Conservation (phyloP, 208 protist species). For the Endotrypanum monterogeii region DNA sequence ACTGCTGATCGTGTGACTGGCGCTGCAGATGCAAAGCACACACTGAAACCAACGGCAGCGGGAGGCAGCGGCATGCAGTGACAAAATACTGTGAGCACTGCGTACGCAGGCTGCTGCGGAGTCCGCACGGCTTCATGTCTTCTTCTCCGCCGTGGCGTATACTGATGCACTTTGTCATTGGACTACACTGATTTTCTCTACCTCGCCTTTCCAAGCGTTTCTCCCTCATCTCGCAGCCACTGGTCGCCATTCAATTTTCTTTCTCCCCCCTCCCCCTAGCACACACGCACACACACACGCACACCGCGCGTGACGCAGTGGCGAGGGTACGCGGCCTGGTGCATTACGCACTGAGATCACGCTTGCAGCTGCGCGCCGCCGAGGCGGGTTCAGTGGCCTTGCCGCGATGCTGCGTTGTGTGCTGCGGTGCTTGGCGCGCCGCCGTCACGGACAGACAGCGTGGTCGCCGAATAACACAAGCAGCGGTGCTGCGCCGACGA, state of each 20-base stretch:
- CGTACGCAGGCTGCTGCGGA: background rate
- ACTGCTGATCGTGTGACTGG: background rate
- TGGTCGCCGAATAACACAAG: conserved; percentile 78
- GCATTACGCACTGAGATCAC: too few relatives aligned
- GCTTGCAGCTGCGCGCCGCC: too few relatives aligned
- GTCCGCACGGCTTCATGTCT: background rate
- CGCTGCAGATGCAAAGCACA: background rate
- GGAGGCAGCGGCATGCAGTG: background rate
- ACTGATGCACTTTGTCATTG: background rate
- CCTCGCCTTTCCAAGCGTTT: background rate
- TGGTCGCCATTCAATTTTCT: background rate
- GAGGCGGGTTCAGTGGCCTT: too few relatives aligned
- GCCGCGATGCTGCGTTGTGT: conserved; percentile 34
- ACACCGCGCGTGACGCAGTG: too few relatives aligned
- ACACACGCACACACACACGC: too few relatives aligned
- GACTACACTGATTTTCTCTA: background rate
- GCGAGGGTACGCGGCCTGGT: too few relatives aligned
- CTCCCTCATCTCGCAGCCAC: background rate
- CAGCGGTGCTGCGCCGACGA: conserved; percentile 64
- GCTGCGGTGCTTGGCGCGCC: conserved; percentile 31
- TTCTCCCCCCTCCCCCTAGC: too few relatives aligned
- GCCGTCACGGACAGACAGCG: conserved; percentile 68
- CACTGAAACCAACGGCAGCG: background rate
- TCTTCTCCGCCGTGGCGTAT: background rate
- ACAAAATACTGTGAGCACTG: background rate